Conservation (phyloP, 176 grass and related monocot species). For the Dendrocalamus sinicus region DNA sequence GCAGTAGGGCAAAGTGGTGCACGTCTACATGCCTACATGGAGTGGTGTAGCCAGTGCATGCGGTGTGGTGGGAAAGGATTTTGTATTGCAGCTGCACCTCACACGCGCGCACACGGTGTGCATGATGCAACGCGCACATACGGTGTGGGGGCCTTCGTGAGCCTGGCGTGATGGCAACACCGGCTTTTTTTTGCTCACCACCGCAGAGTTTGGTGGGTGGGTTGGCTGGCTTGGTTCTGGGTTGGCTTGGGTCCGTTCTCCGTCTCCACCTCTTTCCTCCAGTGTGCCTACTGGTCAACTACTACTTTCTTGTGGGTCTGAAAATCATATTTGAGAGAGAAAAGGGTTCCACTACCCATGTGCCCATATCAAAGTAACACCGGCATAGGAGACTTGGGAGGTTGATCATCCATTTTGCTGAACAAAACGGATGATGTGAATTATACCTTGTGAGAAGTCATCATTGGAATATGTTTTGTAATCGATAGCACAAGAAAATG, state of each 20-base stretch:
- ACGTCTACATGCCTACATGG: neutral
- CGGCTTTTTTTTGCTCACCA: conserved; percentile 46
- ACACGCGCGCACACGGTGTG: neutral
- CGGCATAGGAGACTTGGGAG: too few species aligned
- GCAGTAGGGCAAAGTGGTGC: too few species aligned
- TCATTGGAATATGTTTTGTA: neutral
- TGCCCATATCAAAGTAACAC: neutral
- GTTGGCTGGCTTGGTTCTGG: neutral
- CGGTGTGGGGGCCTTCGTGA: neutral
- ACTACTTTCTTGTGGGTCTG: neutral
- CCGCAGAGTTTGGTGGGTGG: conserved; percentile 30
- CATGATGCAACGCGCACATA: conserved; percentile 27
- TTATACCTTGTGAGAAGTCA: neutral
- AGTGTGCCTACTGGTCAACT: neutral
- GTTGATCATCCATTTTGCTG: neutral
- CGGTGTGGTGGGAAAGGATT: neutral
- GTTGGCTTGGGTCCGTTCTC: neutral
- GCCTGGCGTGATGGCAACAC: conserved; percentile 14
- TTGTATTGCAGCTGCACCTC: neutral
- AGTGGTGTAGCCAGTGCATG: neutral
- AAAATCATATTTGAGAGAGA: neutral
- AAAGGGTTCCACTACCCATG: neutral
- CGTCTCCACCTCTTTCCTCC: neutral
- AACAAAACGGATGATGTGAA: neutral
- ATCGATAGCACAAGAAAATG: neutral